Percentiles rank a stretch among this genome's conserved stretches.
Evolutionary conservation across 345 rosid species (phyloP).

Genomic region (Eutrema heterophyllum): DNA sequence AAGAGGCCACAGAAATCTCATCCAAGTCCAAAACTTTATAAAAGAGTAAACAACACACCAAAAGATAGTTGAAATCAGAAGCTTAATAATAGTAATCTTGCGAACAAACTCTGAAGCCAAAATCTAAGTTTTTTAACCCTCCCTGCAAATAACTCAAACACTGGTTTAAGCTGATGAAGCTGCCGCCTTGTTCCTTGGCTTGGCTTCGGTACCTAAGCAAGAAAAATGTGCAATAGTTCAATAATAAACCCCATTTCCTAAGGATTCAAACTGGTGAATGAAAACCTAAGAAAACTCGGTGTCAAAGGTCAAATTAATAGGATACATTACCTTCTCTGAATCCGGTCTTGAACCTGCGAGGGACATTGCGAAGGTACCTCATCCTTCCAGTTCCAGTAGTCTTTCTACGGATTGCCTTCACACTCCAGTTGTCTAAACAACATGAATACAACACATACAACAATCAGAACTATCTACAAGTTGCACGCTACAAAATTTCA

Average conservation of each 20-base stretch:
- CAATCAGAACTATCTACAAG: not conserved
- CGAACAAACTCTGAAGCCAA: conserved; percentile 15
- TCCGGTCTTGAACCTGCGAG: conserved; percentile 75
- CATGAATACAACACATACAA: not conserved
- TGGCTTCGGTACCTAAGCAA: conserved; percentile 56
- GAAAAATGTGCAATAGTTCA: not conserved
- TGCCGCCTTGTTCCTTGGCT: conserved; percentile 52
- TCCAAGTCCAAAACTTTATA: conserved; percentile 4
- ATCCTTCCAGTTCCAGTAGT: conserved; percentile 78
- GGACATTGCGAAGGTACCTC: conserved; percentile 65
- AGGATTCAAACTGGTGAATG: not conserved
- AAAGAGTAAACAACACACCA: not conserved
- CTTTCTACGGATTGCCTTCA: conserved; percentile 73
- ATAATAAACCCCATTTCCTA: not conserved
- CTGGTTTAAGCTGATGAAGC: conserved; percentile 44
- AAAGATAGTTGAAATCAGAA: not conserved
- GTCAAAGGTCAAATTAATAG: not conserved
- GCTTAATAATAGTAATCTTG: not conserved
- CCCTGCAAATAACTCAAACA: not conserved
- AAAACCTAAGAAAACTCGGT: not conserved
- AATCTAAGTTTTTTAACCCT: conserved; percentile 10
- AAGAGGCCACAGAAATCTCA: not conserved
- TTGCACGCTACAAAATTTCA: not conserved
- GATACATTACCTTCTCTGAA: conserved; percentile 60
- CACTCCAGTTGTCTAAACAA: conserved; percentile 67